Evolutionary conservation across 768 basidiomycete genomes (phyloP), one percentile per base, ranked within the genome.

Genomic region (Thelephora aurantiotincta): DNA sequence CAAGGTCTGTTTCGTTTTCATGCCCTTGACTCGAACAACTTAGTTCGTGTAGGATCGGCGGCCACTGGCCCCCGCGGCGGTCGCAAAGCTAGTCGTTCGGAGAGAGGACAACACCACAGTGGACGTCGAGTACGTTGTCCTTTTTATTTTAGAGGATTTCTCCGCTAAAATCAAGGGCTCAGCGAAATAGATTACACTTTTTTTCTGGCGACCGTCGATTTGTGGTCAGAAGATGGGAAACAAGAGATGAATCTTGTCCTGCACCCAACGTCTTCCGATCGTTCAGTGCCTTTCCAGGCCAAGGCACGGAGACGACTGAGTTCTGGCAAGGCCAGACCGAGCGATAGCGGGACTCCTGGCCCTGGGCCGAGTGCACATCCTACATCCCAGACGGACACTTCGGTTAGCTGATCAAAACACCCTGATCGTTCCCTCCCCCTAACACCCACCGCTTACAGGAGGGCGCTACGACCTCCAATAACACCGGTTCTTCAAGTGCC

Each of bases 171-270:
- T 12, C 26, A 16, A 19, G 16, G 34, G 33, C 34, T 26, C 50
- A 94, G 92, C 53, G 82, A 88, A 43, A 71, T 94, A 44, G 85
- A 93, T 61, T 79, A 73, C 51, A 84, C 86, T 1, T 93, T 91
- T 65, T 88, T 97, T 60, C 64, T 96, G 37, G 82, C 90, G 22
- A 86, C 87, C 14, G 89, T 89, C n/a, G 92, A 96, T 65, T 67
- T 97, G 2, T 94, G 90, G 86, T 88, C 87, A 0, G 72, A 71
- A 38, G 89, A 92, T 55, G 83, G 78, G 12, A 78, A 72, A 53
- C 74, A 80, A 26, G 88, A 94, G 58, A 82, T 83, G 68, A 94
- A 94, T 61, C 76, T 94, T 13, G 88, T 96, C 37, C 69, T 88
- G 18, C 89, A 91, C 58, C 88, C 91, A 0, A 83, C 83, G 0